Evolutionary conservation across 2,329 filamentous ascomycete genomes (phyloP).

Genomic region (Apiospora saccharicola): DNA sequence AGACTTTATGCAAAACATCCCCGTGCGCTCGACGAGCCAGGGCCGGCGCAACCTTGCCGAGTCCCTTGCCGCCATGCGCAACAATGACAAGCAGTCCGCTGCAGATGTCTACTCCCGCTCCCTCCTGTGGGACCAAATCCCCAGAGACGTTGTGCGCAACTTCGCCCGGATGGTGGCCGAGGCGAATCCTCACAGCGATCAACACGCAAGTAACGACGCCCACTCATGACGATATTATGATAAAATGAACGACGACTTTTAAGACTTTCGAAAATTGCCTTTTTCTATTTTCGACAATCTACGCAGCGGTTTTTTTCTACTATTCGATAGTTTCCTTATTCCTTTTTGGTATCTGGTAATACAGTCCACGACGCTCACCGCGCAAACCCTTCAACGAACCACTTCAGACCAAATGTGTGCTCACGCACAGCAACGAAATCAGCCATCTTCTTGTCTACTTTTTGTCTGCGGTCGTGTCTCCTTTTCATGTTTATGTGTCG

Average conservation of each 20-base stretch:
- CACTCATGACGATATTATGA: constrained; percentile 46
- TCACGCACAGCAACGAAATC: constrained; percentile 44
- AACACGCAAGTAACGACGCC: constrained; percentile 51
- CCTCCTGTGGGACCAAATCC: constrained; percentile 93
- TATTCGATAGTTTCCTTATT: constrained; percentile 28
- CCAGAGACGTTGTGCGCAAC: constrained; percentile 87
- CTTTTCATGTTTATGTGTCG: constrained; percentile 39
- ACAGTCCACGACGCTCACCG: constrained; percentile 40
- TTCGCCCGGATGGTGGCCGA: constrained; percentile 92
- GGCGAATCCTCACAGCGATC: constrained; percentile 57
- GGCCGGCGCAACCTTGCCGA: constrained; percentile 80
- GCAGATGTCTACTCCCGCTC: constrained; percentile 94
- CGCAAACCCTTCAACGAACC: constrained; percentile 34
- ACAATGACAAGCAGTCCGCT: constrained; percentile 72
- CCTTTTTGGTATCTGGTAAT: constrained; percentile 38
- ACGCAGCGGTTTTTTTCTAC: constrained; percentile 27
- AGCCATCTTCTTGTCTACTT: constrained; percentile 7
- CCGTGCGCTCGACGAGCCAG: constrained; percentile 63
- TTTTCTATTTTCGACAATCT: constrained; percentile 26
- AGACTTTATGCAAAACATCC: constrained; percentile 70
- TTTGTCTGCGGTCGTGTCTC: constrained; percentile 32
- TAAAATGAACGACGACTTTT: constrained; percentile 46
- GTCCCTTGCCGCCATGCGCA: constrained; percentile 80
- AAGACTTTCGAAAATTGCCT: constrained; percentile 35
- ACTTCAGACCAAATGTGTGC: constrained; percentile 40